A percentile compares a stretch with the other conserved stretches of the same genome.
These are phyloP conservation scores for Saccharomyces paradoxus DNA, from an alignment of 805 yeast genomes.

Conservation along the genomic window DNA sequence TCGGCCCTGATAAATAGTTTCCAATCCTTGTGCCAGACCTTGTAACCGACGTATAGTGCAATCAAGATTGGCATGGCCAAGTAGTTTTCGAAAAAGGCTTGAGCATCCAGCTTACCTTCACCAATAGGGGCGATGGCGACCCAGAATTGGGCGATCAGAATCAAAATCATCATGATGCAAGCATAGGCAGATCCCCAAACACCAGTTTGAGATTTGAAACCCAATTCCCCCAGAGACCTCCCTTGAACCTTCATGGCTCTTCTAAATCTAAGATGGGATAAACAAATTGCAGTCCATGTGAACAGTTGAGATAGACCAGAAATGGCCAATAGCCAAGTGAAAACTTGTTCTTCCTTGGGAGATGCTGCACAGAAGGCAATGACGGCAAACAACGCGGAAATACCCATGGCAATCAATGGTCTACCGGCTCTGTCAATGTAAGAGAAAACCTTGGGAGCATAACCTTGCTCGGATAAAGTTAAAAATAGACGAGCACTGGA, in stretches of 20 bases:
- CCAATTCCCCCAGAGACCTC: slow-evolving; percentile 41
- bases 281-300: slow-evolving; percentile 54
- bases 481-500: slow-evolving; percentile 66
- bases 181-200: slow-evolving; percentile 47
- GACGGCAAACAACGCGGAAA: slow-evolving; percentile 48
- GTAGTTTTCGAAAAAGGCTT: slow-evolving; percentile 38
- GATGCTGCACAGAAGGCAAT: slow-evolving; percentile 62
- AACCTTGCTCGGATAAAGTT: slow-evolving; percentile 63
- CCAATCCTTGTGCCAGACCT: slow-evolving; percentile 40
- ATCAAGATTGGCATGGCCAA: slow-evolving; percentile 43
- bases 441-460: slow-evolving; percentile 49
- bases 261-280: slow-evolving; percentile 53
- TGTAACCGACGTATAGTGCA: slow-evolving; percentile 38
- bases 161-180: slow-evolving; percentile 40
- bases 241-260: slow-evolving; percentile 50
- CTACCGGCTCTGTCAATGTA: slow-evolving; percentile 53
- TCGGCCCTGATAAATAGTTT: slow-evolving; percentile 25
- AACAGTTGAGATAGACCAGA: slow-evolving; percentile 55
- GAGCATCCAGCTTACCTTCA: slow-evolving; percentile 31
- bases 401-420: slow-evolving; percentile 49
- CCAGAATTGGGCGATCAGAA: slow-evolving; percentile 57
- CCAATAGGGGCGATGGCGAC: slow-evolving; percentile 53
- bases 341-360: slow-evolving; percentile 47
- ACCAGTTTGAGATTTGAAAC: slow-evolving; percentile 46
- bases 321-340: slow-evolving; percentile 57